Evolutionary conservation across 306 rosid species (phyloP).

Genomic region (Gynostemma pentaphyllum): DNA sequence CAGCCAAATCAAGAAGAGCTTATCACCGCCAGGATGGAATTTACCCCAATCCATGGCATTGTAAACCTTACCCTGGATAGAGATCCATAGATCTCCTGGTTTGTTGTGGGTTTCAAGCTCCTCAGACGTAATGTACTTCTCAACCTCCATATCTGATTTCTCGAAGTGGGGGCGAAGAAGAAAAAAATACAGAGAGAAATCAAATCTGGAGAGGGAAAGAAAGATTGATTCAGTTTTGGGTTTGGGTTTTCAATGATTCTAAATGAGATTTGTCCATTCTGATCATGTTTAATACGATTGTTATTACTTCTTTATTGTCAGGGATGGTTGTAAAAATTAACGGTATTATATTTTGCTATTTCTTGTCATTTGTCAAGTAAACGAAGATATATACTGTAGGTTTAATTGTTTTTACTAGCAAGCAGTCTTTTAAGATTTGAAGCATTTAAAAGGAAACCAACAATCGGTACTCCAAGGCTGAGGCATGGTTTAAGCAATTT

Average conservation of each 20-base stretch:
- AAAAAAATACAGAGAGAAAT: too few species aligned
- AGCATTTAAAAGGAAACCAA: background rate
- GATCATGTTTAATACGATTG: background rate
- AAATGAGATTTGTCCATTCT: background rate
- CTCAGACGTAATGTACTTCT: conserved; percentile 19
- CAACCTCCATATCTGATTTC: conserved; percentile 12
- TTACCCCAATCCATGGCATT: conserved; percentile 26
- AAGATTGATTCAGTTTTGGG: too few species aligned
- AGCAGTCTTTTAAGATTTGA: background rate
- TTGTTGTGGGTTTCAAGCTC: conserved; percentile 26
- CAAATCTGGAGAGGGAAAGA: background rate
- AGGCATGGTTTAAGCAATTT: background rate
- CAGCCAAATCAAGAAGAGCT: conserved; percentile 11
- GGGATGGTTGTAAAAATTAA: background rate
- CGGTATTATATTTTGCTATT: background rate
- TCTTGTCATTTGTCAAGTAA: background rate
- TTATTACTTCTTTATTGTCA: background rate
- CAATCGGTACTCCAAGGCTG: too few species aligned
- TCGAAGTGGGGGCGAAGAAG: too few species aligned
- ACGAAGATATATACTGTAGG: too few species aligned
- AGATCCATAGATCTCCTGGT: conserved; percentile 27
- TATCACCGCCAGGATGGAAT: conserved; percentile 25
- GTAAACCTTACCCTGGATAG: conserved; percentile 26
- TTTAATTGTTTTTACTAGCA: background rate
- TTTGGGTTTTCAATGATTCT: background rate